A percentile compares a stretch with the other conserved stretches of the same genome.
Conservation (phyloP, 192 early-diverging fungal genomes). For the Phlyctochytrium planicorne region DNA sequence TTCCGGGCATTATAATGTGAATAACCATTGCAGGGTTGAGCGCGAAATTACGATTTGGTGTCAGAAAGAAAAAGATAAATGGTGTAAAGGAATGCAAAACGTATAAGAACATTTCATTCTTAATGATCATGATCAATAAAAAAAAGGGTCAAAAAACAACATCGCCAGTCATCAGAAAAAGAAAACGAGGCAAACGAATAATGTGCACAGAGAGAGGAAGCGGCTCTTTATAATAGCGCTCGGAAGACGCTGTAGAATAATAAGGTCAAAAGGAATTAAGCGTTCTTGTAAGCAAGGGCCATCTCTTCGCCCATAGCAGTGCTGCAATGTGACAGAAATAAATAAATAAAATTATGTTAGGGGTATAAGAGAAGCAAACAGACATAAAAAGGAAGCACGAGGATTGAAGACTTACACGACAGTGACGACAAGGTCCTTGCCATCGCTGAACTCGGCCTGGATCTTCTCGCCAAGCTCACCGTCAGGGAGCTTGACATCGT, state of each 20-base stretch:
- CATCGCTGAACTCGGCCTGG: slow-evolving; percentile 70
- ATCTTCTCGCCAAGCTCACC: slow-evolving; percentile 78
- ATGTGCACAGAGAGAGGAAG: not conserved
- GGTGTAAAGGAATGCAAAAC: no score
- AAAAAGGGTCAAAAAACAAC: no score
- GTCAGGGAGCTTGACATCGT: slow-evolving; percentile 93
- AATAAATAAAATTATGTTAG: no score
- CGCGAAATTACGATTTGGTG: no score
- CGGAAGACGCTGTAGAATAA: not conserved
- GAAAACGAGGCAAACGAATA: not conserved
- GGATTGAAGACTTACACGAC: slow-evolving; percentile 43
- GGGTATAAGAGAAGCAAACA: slow-evolving; percentile 29
- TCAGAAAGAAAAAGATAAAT: no score
- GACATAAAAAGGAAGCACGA: not conserved
- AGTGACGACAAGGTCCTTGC: slow-evolving; percentile 82
- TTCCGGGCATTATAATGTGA: no score
- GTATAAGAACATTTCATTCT: no score
- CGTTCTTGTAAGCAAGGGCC: slow-evolving; percentile 76
- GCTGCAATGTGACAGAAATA: not conserved
- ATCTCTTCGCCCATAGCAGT: slow-evolving; percentile 92
- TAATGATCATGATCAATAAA: no score
- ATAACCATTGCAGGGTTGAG: no score
- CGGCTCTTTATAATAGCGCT: not conserved
- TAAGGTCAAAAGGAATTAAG: not conserved
- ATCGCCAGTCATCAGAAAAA: no score